These are phyloP conservation scores for Rhynchospora pubera DNA, from an alignment of 176 grass and related monocot genomes.

Conservation along the genomic window DNA sequence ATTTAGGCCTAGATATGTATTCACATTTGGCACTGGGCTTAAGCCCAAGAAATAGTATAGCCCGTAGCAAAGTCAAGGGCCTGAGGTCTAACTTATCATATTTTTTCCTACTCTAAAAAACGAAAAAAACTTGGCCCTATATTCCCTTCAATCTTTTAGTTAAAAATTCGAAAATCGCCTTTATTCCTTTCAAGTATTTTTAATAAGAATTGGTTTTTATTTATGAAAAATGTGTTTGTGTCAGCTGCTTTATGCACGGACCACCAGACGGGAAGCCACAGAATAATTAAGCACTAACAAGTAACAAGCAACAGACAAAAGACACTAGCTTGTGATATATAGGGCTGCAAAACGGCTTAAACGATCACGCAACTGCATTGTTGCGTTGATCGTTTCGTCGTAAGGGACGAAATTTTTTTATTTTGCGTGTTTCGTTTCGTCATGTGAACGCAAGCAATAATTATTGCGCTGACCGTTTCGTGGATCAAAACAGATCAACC, in stretches of 20 bases:
- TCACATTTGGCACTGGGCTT: not conserved
- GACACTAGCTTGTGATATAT: not conserved
- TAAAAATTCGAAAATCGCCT: not conserved
- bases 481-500: too few relatives aligned
- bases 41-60: not conserved
- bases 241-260: not conserved
- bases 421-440: too few relatives aligned
- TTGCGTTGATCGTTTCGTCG: too few relatives aligned
- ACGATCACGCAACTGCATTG: too few relatives aligned
- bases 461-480: too few relatives aligned
- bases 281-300: not conserved
- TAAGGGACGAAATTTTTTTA: too few relatives aligned
- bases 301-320: not conserved
- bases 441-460: too few relatives aligned
- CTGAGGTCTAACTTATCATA: not conserved
- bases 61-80: not conserved
- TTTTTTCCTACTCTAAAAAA: not conserved
- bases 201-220: not conserved
- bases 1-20: not conserved
- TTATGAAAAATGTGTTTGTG: not conserved
- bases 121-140: too few relatives aligned
- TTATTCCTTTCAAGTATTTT: not conserved
- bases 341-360: too few relatives aligned
- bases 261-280: not conserved
- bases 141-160: not conserved